A percentile compares a stretch with the other conserved stretches of the same genome.
Conservation (phyloP, 176 grass and related monocot species). For the Oryza glaberrima region DNA sequence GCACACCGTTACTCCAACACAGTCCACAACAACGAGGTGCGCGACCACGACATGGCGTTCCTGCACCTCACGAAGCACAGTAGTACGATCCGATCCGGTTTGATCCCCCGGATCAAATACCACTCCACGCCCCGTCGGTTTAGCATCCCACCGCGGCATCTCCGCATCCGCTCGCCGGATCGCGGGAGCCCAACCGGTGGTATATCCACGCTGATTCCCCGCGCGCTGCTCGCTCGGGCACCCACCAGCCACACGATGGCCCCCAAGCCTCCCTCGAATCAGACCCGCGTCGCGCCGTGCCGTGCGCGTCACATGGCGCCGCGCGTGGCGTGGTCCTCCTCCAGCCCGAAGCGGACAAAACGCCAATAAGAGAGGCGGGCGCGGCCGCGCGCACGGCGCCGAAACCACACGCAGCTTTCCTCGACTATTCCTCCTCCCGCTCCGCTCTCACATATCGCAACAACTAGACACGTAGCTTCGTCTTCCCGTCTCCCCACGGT, state of each 20-base stretch:
- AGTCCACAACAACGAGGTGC: neutral
- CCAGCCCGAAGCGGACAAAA: constrained; percentile 12
- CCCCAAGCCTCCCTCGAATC: neutral
- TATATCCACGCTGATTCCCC: constrained; percentile 1
- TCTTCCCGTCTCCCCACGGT: constrained; percentile 7
- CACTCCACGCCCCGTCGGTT: no score
- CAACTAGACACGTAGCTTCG: neutral
- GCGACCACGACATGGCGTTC: neutral
- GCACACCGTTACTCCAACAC: neutral
- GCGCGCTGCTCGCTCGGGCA: neutral
- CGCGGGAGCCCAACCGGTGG: neutral
- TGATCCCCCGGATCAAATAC: neutral
- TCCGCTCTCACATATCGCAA: neutral
- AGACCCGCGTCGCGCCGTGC: neutral
- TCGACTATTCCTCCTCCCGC: neutral
- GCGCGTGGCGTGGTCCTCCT: neutral
- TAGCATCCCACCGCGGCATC: neutral
- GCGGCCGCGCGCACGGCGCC: constrained; percentile 24
- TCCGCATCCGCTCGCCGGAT: neutral
- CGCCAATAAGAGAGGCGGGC: constrained; percentile 1
- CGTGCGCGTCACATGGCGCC: constrained; percentile 33
- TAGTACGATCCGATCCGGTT: no score
- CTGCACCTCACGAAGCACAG: neutral
- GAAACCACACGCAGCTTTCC: neutral
- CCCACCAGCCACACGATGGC: neutral